Evolutionary conservation across 257 asterid species (phyloP).

Genomic region (Solanum lignicaule): DNA sequence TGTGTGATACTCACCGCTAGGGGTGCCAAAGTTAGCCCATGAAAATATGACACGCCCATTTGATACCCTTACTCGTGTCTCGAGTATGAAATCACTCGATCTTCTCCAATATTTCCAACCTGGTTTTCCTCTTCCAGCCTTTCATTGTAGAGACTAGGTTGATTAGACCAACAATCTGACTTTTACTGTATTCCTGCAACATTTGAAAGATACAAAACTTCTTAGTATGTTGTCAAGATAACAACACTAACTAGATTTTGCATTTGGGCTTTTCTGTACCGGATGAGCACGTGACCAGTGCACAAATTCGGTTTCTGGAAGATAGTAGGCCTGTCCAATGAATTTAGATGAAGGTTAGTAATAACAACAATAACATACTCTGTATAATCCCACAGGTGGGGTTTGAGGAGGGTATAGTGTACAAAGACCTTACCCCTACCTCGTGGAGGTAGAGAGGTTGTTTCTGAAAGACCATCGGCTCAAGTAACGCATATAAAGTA

Average conservation of each 20-base stretch:
- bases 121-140: conserved; percentile 89
- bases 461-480: neutral
- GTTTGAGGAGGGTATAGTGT: neutral
- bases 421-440: neutral
- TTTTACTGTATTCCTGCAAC: conserved; percentile 74
- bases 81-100: conserved; percentile 35
- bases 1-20: neutral
- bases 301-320: conserved; percentile 95
- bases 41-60: neutral
- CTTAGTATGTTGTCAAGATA: neutral
- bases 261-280: conserved; percentile 24
- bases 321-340: conserved; percentile 78
- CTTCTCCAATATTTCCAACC: conserved; percentile 84
- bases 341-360: neutral
- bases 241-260: neutral
- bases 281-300: conserved; percentile 98
- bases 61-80: neutral
- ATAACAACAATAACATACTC: neutral
- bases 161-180: conserved; percentile 68
- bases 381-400: neutral
- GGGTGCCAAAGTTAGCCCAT: neutral
- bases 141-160: conserved; percentile 91
- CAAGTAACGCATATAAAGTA: neutral
- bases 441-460: neutral
- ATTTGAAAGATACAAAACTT: neutral